Percentiles rank a stretch among this genome's conserved stretches.
phyloP scores from a whole-genome alignment of 306 rosid genomes.

The Prunus salicina region DNA sequence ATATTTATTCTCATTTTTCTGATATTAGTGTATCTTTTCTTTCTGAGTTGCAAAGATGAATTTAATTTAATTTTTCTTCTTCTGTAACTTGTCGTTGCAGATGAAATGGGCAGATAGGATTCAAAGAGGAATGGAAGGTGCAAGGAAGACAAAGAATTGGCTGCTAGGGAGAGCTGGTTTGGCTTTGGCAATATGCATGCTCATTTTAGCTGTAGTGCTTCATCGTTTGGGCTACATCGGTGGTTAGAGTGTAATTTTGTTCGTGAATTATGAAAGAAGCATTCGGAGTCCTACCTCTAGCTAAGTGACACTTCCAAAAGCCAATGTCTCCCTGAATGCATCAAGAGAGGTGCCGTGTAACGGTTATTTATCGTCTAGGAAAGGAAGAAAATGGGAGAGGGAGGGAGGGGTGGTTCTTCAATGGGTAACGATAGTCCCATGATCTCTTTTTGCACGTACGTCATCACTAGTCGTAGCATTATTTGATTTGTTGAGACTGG shows the following conservation, averaged over 20 bases:
- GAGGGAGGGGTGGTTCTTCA: background rate
- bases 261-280: constrained; percentile 7
- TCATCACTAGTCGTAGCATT: background rate
- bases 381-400: constrained; percentile 1
- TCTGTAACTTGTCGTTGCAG: constrained; percentile 39
- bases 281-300: constrained; percentile 16
- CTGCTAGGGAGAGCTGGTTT: constrained; percentile 78
- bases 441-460: background rate
- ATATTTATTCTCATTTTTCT: background rate
- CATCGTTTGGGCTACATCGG: constrained; percentile 88
- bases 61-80: background rate
- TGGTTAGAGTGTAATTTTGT: constrained; percentile 39
- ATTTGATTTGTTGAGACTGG: constrained; percentile 15
- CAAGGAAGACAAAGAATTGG: constrained; percentile 79
- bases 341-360: background rate
- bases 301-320: constrained; percentile 6
- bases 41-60: background rate
- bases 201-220: constrained; percentile 75
- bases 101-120: constrained; percentile 92
- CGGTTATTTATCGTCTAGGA: constrained; percentile 5
- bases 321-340: constrained; percentile 7
- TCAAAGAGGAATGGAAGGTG: constrained; percentile 81
- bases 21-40: background rate
- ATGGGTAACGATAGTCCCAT: background rate
- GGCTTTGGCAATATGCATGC: constrained; percentile 78